phyloP scores from a whole-genome alignment of 1,284 basidiomycete genomes.

The Cryptococcus neoformans region DNA sequence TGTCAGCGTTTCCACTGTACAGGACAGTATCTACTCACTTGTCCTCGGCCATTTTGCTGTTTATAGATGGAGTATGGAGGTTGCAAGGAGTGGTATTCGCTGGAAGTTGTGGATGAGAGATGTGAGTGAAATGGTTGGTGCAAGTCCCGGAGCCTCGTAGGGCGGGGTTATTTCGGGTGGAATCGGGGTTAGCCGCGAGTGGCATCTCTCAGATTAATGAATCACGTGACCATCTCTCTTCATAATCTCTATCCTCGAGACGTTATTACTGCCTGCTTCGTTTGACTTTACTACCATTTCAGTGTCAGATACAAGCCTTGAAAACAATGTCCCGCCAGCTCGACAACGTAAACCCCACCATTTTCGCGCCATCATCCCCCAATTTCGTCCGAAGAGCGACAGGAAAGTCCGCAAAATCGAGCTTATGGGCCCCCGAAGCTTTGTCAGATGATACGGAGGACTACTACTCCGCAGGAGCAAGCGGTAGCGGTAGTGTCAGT shows the following conservation, averaged over 20 bases:
- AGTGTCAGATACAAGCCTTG: neutral
- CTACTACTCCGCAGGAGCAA: conserved; percentile 1
- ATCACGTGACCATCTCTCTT: too few relatives aligned
- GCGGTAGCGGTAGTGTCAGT: neutral
- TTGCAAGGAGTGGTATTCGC: too few relatives aligned
- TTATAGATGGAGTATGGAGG: neutral
- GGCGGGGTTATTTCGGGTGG: conserved; percentile 3
- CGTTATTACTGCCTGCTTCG: too few relatives aligned
- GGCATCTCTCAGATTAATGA: too few relatives aligned
- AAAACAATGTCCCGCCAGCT: conserved; percentile 34
- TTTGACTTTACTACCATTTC: neutral
- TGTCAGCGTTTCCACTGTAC: neutral
- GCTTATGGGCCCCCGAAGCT: conserved; percentile 20
- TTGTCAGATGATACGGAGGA: conserved; percentile 45
- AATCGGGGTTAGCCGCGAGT: neutral
- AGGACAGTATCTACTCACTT: conserved; percentile 25
- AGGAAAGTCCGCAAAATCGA: conserved; percentile 19
- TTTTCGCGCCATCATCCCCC: conserved; percentile 31
- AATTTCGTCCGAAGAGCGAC: conserved; percentile 10
- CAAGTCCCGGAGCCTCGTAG: neutral
- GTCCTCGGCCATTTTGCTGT: conserved; percentile 35
- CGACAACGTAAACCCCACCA: conserved; percentile 45
- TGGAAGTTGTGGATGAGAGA: neutral
- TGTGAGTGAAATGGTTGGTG: neutral
- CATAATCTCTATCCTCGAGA: too few relatives aligned